Evolutionary conservation across 192 early-diverging fungal genomes (phyloP), one percentile per base, ranked within the genome.

Genomic region (Backusella macrospora): DNA sequence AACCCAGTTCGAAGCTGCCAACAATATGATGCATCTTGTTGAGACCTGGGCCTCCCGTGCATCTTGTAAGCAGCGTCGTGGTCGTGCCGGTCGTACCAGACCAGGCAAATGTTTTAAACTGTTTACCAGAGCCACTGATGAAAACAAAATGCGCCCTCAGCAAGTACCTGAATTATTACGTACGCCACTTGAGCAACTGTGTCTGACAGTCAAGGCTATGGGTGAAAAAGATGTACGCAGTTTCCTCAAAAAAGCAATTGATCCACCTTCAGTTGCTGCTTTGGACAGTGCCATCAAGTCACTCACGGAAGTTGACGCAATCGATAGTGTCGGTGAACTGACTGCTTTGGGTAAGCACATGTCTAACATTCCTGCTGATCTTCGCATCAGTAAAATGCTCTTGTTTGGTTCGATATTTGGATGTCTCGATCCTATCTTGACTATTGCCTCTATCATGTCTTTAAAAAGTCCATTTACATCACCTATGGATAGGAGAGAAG

Each of bases 151-250:
- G 86, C 84, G 87, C 23, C 73, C 75, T 12, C 83, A 92, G 23
- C 80, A 87, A 10, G 86, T 84, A 39, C 94, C 95, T 12, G 96
- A 97, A 80, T 89, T 97, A 37, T 70, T 91, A 39, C 83, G 94
- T 14, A 84, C 89, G 44, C 94, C 96, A n/a, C 77, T 97, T 8
- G 93, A 96, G 68, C 94, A 96, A 62, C 84, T 95, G 14, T 94
- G 94, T 46, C 73, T 94, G 62, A 86, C 86, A 8, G 83, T 88
- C 38, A 92, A 92, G 70, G 86, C 87, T 21, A 88, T 91, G 82
- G 92, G 86, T 18, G 89, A 86, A 73, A 74, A 62, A 14, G 84
- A 92, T 62, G 78, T 94, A 0, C 74, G 71, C 6, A 73, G 14
- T 0, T 87, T 94, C 49, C 70, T 97, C n/a, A 29, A 73, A 18